These are phyloP conservation scores for Trametes cingulata DNA, from an alignment of 768 basidiomycete genomes.

Conservation along the genomic window DNA sequence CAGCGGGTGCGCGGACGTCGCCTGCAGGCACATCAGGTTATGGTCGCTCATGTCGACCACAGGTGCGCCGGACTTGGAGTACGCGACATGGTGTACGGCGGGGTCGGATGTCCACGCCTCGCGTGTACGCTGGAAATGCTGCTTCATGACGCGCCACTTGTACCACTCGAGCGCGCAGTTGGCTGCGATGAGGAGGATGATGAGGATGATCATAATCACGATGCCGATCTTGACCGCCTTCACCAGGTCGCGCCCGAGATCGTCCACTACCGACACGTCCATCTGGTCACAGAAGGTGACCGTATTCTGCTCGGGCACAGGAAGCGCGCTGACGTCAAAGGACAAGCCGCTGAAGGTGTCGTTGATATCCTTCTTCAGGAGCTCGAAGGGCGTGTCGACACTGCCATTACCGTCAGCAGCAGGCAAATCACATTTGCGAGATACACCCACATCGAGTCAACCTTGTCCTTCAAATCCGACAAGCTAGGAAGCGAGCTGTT, in stretches of 20 bases:
- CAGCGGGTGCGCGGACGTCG: conserved; percentile 70
- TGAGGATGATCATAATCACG: conserved; percentile 67
- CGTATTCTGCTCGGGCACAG: conserved; percentile 69
- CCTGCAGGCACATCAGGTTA: conserved; percentile 75
- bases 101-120: conserved; percentile 79
- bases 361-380: conserved; percentile 87
- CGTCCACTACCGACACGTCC: conserved; percentile 84
- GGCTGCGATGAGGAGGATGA: conserved; percentile 71
- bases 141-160: conserved; percentile 75
- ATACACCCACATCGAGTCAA: conserved; percentile 64
- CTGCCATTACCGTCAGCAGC: conserved; percentile 36
- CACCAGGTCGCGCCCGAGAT: conserved; percentile 78
- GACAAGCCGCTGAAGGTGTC: conserved; percentile 73
- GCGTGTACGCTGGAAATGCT: conserved; percentile 67
- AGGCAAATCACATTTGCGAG: neutral
- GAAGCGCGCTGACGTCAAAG: conserved; percentile 72
- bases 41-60: conserved; percentile 66
- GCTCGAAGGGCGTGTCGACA: conserved; percentile 85
- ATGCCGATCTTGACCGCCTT: conserved; percentile 79
- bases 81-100: conserved; percentile 47
- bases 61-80: conserved; percentile 40
- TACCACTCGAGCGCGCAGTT: conserved; percentile 86
- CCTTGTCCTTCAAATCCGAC: conserved; percentile 64
- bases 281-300: conserved; percentile 76
- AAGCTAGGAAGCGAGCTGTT: conserved; percentile 83